Base-by-base conservation (phyloP, 768 basidiomycete genomes). In the Boletus sensibilis region DNA sequence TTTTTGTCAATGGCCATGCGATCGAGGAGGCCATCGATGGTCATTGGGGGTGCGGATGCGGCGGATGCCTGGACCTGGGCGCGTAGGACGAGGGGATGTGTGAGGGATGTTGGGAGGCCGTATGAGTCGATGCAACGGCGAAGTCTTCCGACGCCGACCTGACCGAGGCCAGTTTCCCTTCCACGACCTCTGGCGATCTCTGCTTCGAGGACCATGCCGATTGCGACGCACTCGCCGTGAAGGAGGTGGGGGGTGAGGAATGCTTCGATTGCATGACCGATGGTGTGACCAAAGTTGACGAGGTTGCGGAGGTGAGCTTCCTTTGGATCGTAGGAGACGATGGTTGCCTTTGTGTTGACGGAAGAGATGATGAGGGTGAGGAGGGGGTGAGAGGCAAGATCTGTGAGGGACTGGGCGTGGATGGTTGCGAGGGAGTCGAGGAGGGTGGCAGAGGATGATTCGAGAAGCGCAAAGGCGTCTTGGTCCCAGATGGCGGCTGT, bases 401-500 rank as follows among this genome's bases (percentile, higher is more conserved):
- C 31, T 85, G 74, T 55, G 54, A 88, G 88, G 3, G 70, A 69
- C 4, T 66, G 50, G 3, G 86, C 85, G 1, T 58, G 58, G 13
- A 69, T 64, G 2, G 86, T 81, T 61, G 86, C 84, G 55, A 97
- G 90, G 18, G 95, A 94, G 16, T 86, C 78, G 73, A 91, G 85
- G 59, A 98, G 95, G 68, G 92, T 90, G 27, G 83, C 82, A 1
- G 92, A 85, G 43, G 86, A 84, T 1, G 90, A 87, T 71, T 99
- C 97, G 58, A 99, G 85, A 33, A 86, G 81, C 35, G 86, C 81
- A 66, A 99, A 99, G 66, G 95, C 93, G 59, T 76, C 73, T 64
- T 92, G 94, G 71, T 92, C 85, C 96, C 96, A 98, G 66, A 98
- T 98, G n/a, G 95, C 97, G 6, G 97, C 96, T 25, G 97, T 99